Evolutionary conservation across 169 alveolate genomes (phyloP).

Genomic region (Ichthyophthirius multifiliis): DNA sequence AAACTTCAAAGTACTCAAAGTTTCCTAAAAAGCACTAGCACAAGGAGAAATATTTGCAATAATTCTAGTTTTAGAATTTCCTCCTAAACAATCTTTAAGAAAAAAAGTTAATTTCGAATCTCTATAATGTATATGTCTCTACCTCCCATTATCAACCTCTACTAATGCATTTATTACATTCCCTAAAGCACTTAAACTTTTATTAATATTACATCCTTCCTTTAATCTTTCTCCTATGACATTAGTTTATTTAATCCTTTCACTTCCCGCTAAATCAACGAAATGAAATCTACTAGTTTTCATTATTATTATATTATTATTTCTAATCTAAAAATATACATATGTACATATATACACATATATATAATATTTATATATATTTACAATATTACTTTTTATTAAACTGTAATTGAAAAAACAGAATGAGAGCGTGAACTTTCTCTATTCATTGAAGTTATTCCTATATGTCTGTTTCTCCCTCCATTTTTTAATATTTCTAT

Average conservation of each 20-base stretch:
- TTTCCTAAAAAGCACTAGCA: slow-evolving; percentile 64
- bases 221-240: slow-evolving; percentile 77
- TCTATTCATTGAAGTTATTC: slow-evolving; percentile 80
- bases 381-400: slow-evolving; percentile 48
- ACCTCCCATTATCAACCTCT: slow-evolving; percentile 59
- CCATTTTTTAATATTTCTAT: slow-evolving; percentile 72
- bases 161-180: slow-evolving; percentile 81
- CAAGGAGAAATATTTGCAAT: slow-evolving; percentile 82
- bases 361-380: no score
- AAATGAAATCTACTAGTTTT: slow-evolving; percentile 70
- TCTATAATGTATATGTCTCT: slow-evolving; percentile 81
- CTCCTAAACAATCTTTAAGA: slow-evolving; percentile 87
- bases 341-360: no score
- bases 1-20: slow-evolving; percentile 81
- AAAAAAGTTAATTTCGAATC: slow-evolving; percentile 88
- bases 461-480: slow-evolving; percentile 72
- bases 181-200: slow-evolving; percentile 72
- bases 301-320: no score
- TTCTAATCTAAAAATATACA: no score
- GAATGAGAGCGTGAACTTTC: slow-evolving; percentile 84
- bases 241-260: slow-evolving; percentile 75
- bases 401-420: slow-evolving; percentile 68
- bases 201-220: slow-evolving; percentile 85
- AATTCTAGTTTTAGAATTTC: slow-evolving; percentile 82
- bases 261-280: slow-evolving; percentile 88